Evolutionary conservation across 306 rosid genomes (phyloP).

Genomic region (apple (Malus domestica)): ASM211411v1 NC_041790.1:9002501-9003000

Average conservation of each 20-base stretch:
- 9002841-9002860: slow-evolving; percentile 47
- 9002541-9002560: not conserved
- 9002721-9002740: not conserved
- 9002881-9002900: not conserved
- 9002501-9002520: too few species aligned
- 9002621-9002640: too few species aligned
- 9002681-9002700: too few species aligned
- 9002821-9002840: slow-evolving; percentile 28
- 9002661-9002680: too few species aligned
- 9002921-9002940: slow-evolving; percentile 32
- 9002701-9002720: too few species aligned
- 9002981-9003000: slow-evolving; percentile 10
- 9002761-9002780: not conserved
- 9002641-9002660: too few species aligned
- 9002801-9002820: slow-evolving; percentile 10
- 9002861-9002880: not conserved
- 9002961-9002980: slow-evolving; percentile 8
- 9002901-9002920: not conserved
- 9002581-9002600: too few species aligned
- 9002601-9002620: too few species aligned
- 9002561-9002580: too few species aligned
- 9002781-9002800: not conserved
- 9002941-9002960: slow-evolving; percentile 20
- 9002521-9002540: not conserved
- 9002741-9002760: not conserved